Base-by-base conservation (phyloP, 2,329 filamentous ascomycete genomes). In the Cryphonectria nitschkei region DNA sequence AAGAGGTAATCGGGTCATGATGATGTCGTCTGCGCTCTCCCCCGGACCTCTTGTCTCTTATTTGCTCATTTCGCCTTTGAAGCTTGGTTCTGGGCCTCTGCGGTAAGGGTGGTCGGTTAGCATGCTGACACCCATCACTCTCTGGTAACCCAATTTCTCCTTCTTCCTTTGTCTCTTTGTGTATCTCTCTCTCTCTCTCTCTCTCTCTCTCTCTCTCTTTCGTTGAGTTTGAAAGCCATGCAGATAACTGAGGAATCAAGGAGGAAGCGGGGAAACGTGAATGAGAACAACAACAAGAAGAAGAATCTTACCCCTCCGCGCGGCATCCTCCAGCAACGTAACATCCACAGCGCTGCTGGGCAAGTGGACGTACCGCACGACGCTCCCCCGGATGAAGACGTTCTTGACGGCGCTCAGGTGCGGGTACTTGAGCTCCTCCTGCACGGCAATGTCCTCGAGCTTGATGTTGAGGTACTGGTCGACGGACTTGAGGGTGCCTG, bases 391-490 rank as follows among this genome's bases (percentile, higher is more conserved):
- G 78, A 98, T 97, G 80, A 98, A 98, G 82, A 97, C 94, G 79
- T 97, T 97, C 85, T 97, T 97, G 75, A 97, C 94, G 26, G 94
- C 89, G 81, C 87, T 89, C 81, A 99, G 83, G 82, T 99, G 96
- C 66, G 96, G 96, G 80, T 98, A 98, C 82, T 95, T 94, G 79
- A 96, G 84, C 83, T 98, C 94, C 75, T 99, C 95, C 37, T 97
- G 88, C 43, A 98, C 95, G 74, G 91, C 88, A 73, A 98, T 97
- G 79, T 98, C 94, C 79, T 99, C 96, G 66, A 99, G 89, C 86
- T 98, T 98, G 84, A 99, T 98, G 84, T 99, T 99, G 79, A 99
- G 89, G 83, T 97, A 99, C 85, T 98, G 96, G 81, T 99, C 96
- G 75, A 99, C 95, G 79, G 93, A 97, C 86, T 98, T 99, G 75